A percentile compares a stretch with the other conserved stretches of the same genome.
These are phyloP conservation scores for Phytophthora macrochlamydospora DNA, from an alignment of 352 stramenopile species.

Conservation along the genomic window DNA sequence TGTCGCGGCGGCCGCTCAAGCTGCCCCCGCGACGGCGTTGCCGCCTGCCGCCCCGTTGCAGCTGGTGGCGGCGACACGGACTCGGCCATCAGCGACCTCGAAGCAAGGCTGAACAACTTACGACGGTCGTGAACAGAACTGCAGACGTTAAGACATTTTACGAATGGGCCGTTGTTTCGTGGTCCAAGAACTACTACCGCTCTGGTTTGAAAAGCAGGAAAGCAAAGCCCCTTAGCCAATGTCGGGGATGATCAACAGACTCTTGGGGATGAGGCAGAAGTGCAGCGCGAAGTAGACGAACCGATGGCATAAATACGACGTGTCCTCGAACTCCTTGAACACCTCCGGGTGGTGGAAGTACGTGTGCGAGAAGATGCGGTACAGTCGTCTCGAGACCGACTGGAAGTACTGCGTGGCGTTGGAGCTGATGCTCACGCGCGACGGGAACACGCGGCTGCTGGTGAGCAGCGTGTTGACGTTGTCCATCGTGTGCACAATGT, in stretches of 20 bases:
- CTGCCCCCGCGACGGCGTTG: slow-evolving; percentile 39
- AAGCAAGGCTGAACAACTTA: slow-evolving; percentile 97
- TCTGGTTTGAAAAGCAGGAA: too few species aligned
- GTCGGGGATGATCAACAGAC: slow-evolving; percentile 83
- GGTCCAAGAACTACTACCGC: not conserved
- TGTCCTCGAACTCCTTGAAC: slow-evolving; percentile 76
- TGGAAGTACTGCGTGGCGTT: slow-evolving; percentile 89
- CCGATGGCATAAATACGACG: slow-evolving; percentile 80
- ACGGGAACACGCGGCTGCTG: slow-evolving; percentile 81
- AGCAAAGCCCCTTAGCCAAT: slow-evolving; percentile 37
- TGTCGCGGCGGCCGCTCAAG: slow-evolving; percentile 48
- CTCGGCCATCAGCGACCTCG: slow-evolving; percentile 94
- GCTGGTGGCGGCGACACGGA: slow-evolving; percentile 53
- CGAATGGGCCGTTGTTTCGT: not conserved
- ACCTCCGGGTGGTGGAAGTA: slow-evolving; percentile 83
- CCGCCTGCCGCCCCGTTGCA: slow-evolving; percentile 61
- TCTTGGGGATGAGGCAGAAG: slow-evolving; percentile 85
- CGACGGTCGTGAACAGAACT: slow-evolving; percentile 57
- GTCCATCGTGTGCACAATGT: slow-evolving; percentile 88
- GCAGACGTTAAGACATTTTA: not conserved
- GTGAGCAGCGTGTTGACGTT: slow-evolving; percentile 87
- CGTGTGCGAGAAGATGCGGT: slow-evolving; percentile 88
- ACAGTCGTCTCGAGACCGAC: slow-evolving; percentile 77
- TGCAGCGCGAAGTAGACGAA: slow-evolving; percentile 85
- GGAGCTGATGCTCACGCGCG: slow-evolving; percentile 73